phyloP scores from a whole-genome alignment of 345 rosid species.

The Eucalyptus cloeziana region DNA sequence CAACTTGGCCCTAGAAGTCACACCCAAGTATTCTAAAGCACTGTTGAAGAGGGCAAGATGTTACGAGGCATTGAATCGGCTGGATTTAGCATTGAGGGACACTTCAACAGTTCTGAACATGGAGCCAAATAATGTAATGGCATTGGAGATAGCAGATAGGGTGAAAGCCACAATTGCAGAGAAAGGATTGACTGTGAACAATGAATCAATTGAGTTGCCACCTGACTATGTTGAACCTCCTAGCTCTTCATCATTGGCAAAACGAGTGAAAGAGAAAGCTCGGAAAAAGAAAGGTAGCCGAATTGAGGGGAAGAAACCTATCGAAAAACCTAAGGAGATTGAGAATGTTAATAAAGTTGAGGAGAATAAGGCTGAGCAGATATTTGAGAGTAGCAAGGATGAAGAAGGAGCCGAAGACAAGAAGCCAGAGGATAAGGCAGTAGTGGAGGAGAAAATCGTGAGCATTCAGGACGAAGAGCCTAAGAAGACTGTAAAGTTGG shows the following conservation, averaged over 20 bases:
- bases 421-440: conserved; percentile 41
- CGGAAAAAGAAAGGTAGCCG: conserved; percentile 24
- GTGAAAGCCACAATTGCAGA: conserved; percentile 38
- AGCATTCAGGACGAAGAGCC: conserved; percentile 14
- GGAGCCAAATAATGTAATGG: conserved; percentile 72
- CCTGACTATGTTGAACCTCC: conserved; percentile 65
- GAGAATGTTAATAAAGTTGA: conserved; percentile 3
- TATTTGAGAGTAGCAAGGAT: conserved; percentile 7
- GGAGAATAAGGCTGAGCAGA: conserved; percentile 7
- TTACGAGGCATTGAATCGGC: conserved; percentile 73
- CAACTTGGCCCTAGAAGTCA: conserved; percentile 58
- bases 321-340: conserved; percentile 6
- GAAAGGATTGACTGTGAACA: conserved; percentile 52
- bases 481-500: conserved; percentile 55
- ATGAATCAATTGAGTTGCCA: conserved; percentile 54
- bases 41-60: conserved; percentile 85
- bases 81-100: conserved; percentile 72
- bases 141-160: conserved; percentile 63
- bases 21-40: conserved; percentile 63
- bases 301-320: conserved; percentile 12
- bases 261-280: conserved; percentile 25
- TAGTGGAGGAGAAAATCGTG: conserved; percentile 41
- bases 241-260: conserved; percentile 5
- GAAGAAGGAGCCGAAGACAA: conserved; percentile 17
- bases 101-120: conserved; percentile 42